These are phyloP conservation scores for Cryptosporidium bovis DNA, from an alignment of 169 alveolate species.

Conservation along the genomic window DNA sequence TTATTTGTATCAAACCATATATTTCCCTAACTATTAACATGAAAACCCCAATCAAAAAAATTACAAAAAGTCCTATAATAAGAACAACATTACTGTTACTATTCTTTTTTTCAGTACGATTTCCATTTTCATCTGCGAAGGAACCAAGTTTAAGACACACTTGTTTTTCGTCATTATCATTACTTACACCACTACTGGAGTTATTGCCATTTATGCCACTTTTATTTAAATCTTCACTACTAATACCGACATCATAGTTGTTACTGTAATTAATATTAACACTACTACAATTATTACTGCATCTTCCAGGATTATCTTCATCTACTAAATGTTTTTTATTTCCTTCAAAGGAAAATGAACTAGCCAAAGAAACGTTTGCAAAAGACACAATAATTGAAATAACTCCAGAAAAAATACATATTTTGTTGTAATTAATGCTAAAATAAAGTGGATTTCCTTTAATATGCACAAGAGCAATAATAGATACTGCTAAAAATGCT, in stretches of 20 bases:
- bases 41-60: conserved; percentile 12
- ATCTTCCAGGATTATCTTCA: too few species aligned
- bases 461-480: conserved; percentile 8
- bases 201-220: too few species aligned
- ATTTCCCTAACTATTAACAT: conserved; percentile 23
- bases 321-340: too few species aligned
- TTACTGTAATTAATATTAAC: too few species aligned
- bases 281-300: too few species aligned
- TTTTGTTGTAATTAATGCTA: not conserved
- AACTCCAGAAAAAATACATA: conserved; percentile 26
- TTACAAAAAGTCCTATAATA: not conserved
- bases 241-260: too few species aligned
- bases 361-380: not conserved
- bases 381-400: conserved; percentile 16
- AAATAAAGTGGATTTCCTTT: not conserved
- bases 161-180: too few species aligned
- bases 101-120: not conserved
- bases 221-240: too few species aligned
- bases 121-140: too few species aligned
- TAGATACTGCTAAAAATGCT: conserved; percentile 10
- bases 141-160: too few species aligned
- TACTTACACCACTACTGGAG: too few species aligned
- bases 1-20: conserved; percentile 25
- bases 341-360: too few species aligned
- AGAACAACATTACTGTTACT: not conserved